phyloP scores from a whole-genome alignment of 768 basidiomycete species.

The Obba rivulosa region DNA sequence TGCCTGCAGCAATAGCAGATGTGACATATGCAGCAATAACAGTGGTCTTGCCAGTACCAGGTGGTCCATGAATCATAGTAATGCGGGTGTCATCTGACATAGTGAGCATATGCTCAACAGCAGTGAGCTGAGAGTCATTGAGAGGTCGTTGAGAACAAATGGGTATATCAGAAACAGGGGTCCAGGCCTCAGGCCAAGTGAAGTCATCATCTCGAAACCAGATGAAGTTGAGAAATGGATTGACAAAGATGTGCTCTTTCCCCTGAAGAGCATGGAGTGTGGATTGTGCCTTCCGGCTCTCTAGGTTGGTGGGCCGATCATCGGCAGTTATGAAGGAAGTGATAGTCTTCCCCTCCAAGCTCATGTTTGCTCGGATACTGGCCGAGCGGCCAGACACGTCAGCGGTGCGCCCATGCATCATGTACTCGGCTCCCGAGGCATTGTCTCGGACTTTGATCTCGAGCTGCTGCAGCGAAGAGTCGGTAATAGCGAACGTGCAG shows the following conservation, averaged over 20 bases:
- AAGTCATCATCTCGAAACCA: conserved; percentile 26
- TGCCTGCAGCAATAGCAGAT: conserved; percentile 21
- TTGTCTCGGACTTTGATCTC: conserved; percentile 18
- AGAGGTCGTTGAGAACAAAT: conserved; percentile 25
- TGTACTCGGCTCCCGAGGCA: conserved; percentile 18
- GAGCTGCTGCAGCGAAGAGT: background rate
- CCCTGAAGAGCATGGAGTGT: conserved; percentile 34
- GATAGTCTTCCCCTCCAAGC: conserved; percentile 27
- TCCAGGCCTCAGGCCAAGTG: conserved; percentile 32
- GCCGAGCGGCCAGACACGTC: conserved; percentile 15
- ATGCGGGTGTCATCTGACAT: conserved; percentile 28
- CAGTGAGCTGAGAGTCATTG: conserved; percentile 34
- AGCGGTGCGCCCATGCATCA: conserved; percentile 16
- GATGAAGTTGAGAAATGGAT: conserved; percentile 34
- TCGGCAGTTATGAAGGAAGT: conserved; percentile 44
- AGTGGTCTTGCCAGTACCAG: conserved; percentile 28
- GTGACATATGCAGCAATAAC: conserved; percentile 29
- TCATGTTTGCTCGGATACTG: conserved; percentile 16
- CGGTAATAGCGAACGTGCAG: too few relatives aligned
- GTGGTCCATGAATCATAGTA: conserved; percentile 28
- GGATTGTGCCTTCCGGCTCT: conserved; percentile 32
- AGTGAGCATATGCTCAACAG: conserved; percentile 35
- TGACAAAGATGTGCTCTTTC: conserved; percentile 20
- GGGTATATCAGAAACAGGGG: conserved; percentile 15
- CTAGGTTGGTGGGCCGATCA: conserved; percentile 55